A percentile compares a stretch with the other conserved stretches of the same genome.
Conservation (phyloP, 2,329 filamentous ascomycete genomes). For the Fusarium dlaminii region DNA sequence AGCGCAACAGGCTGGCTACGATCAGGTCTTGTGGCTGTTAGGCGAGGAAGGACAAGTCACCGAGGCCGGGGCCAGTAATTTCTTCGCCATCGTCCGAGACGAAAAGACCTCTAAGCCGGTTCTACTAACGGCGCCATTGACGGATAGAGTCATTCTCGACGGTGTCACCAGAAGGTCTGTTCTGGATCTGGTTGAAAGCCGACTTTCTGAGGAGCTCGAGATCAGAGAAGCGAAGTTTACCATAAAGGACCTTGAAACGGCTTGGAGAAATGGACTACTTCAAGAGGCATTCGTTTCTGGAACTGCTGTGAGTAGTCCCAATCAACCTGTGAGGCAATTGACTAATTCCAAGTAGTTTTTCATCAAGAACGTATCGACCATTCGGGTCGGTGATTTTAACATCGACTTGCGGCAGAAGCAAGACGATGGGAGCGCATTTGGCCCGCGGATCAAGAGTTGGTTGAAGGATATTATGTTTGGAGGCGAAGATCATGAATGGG, state of each 20-base stretch:
- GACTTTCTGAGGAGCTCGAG: background rate
- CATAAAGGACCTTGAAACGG: accelerated
- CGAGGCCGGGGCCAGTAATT: background rate
- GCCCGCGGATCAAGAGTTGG: background rate
- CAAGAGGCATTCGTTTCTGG: background rate
- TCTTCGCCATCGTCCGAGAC: background rate
- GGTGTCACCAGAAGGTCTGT: background rate
- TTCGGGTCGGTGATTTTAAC: background rate
- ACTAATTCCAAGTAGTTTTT: background rate
- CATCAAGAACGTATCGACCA: background rate
- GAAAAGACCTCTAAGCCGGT: accelerated
- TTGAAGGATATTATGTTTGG: background rate
- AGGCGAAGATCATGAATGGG: background rate
- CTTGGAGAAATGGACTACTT: background rate
- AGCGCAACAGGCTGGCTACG: background rate
- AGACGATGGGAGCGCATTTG: background rate
- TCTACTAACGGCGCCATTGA: background rate
- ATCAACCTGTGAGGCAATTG: accelerated
- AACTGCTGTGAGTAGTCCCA: background rate
- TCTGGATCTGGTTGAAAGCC: background rate
- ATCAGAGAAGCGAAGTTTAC: background rate
- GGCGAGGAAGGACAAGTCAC: background rate
- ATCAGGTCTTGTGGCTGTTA: background rate
- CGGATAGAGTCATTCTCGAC: background rate
- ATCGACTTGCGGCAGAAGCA: background rate